Base-by-base conservation (phyloP, 2,329 filamentous ascomycete species). In the Ramularia endophylla region DNA sequence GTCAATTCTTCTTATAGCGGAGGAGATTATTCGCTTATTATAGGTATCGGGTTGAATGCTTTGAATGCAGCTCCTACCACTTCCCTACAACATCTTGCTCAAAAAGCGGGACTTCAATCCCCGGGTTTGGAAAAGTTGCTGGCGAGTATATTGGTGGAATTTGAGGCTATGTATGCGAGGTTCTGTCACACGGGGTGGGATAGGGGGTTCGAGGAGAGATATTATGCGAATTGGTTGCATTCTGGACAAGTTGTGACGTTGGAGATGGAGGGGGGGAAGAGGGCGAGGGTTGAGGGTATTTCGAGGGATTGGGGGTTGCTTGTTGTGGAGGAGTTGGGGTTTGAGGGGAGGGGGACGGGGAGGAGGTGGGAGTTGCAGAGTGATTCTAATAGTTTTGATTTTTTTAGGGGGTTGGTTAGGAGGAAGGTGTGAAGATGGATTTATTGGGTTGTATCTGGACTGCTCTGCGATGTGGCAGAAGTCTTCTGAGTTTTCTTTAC, bases 311-410 rank as follows among this genome's bases (percentile, higher is more conserved):
- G 87, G 81, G 92, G 92, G 0, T 69, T 97, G 63, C 60, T 98
- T 51, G 74, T 82, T 50, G 92, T 83, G 0, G 86, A 95, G 64
- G 89, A 97, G 70, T 64, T 94, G 39, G 82, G 81, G 2, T 77
- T 72, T 62, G 76, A 83, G 44, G 87, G 87, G 48, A 71, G 81
- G 39, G 70, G 74, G 2, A 95, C 86, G 0, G 89, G 90, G 0
- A 85, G 77, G 65, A 71, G 83, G 36, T 90, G 85, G 77, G 79
- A 83, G 54, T 66, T 98, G 65, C 89, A 95, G 70, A 95, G 88
- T 63, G 92, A 98, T 64, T 87, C 89, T 61, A 98, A 98, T 59
- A 95, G 89, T 63, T 98, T 98, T 69, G 92, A 98, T 66, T 98
- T 95, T 63, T 94, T 95, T 68, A 86, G 78, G 59, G 92, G 92